Evolutionary conservation across 257 asterid genomes (phyloP).

Genomic region (Ajuga chamaepitys): DNA sequence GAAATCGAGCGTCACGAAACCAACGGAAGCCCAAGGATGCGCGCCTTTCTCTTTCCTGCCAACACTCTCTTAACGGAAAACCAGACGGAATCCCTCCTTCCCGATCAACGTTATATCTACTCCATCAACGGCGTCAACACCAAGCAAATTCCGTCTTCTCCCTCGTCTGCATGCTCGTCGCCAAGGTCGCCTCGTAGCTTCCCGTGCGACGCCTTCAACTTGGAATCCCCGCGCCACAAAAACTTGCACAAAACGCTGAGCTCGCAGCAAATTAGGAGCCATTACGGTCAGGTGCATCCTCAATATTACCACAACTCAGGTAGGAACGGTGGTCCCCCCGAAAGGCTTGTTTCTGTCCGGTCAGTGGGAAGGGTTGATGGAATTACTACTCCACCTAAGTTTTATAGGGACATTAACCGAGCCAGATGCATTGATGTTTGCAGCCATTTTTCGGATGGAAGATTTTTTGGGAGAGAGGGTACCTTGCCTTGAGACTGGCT

Average conservation of each 20-base stretch:
- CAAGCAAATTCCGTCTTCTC: constrained; percentile 18
- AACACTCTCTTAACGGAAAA: constrained; percentile 13
- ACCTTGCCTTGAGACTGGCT: not conserved
- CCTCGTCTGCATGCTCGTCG: constrained; percentile 48
- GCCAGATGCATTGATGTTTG: constrained; percentile 26
- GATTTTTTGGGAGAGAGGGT: not conserved
- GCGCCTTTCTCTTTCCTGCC: constrained; percentile 73
- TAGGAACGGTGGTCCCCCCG: constrained; percentile 13
- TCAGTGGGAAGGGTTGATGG: constrained; percentile 43
- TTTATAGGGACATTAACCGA: constrained; percentile 28
- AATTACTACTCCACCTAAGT: constrained; percentile 12
- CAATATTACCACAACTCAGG: constrained; percentile 17
- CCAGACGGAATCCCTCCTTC: too few species aligned
- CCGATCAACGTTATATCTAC: too few species aligned
- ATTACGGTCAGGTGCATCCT: constrained; percentile 17
- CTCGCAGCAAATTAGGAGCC: constrained; percentile 42
- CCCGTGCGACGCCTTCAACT: constrained; percentile 29
- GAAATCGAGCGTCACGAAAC: constrained; percentile 48
- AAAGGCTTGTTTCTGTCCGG: constrained; percentile 31
- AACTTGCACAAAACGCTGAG: constrained; percentile 49
- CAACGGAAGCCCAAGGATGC: constrained; percentile 42
- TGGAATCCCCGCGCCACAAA: not conserved
- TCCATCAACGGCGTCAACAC: constrained; percentile 45
- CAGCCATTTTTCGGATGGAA: not conserved
- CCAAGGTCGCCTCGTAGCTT: constrained; percentile 55